Percentiles rank a stretch among this genome's conserved stretches.
Conservation (phyloP, 2,329 filamentous ascomycete species). For the Colletotrichum filicis region DNA sequence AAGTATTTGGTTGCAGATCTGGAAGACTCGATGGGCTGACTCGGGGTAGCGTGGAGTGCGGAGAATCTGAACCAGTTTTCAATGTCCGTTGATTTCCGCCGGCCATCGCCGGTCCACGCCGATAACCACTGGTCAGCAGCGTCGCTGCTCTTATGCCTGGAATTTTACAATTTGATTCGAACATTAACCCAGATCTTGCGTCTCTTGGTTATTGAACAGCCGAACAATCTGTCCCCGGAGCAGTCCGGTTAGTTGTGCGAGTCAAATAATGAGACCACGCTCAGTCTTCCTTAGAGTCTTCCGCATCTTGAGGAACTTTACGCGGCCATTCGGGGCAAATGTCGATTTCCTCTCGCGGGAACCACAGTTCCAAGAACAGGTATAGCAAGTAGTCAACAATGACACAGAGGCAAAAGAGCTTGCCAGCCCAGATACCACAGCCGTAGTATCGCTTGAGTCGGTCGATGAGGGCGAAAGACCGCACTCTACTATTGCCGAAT, state of each 20-base stretch:
- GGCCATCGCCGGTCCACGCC: constrained; percentile 1
- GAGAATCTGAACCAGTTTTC: neutral
- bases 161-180: neutral
- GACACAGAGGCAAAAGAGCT: constrained; percentile 94
- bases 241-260: neutral
- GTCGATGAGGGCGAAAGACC: constrained; percentile 93
- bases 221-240: neutral
- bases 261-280: neutral
- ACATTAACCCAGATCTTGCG: neutral
- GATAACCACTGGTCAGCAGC: neutral
- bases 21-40: constrained; percentile 18
- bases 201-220: neutral
- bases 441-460: constrained; percentile 96
- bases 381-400: constrained; percentile 95
- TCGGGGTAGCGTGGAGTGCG: constrained; percentile 19
- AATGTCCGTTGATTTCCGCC: constrained; percentile 19
- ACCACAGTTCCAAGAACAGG: constrained; percentile 87
- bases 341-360: constrained; percentile 87
- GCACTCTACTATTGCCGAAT: constrained; percentile 79
- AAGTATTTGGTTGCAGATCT: neutral
- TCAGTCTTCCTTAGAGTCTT: constrained; percentile 31
- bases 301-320: constrained; percentile 61
- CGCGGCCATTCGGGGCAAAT: constrained; percentile 92
- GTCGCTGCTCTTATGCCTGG: neutral
- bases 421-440: constrained; percentile 98